phyloP scores from a whole-genome alignment of 2,329 filamentous ascomycete species.

The Pseudohalonectria lignicola region DNA sequence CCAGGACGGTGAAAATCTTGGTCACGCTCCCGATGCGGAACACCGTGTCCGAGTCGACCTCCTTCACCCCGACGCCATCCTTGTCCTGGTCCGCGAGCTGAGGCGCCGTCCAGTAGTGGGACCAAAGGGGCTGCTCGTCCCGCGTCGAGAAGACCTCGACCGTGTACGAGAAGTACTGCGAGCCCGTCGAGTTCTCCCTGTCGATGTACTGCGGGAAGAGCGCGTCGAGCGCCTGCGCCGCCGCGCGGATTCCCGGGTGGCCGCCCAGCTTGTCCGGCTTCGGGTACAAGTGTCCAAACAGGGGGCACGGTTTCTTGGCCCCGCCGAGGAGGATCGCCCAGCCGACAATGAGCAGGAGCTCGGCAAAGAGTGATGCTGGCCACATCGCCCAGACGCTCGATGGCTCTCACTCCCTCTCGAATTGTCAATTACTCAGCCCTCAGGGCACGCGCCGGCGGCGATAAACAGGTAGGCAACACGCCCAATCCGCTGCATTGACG shows the following conservation, averaged over 20 bases:
- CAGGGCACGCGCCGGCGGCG: too few species aligned
- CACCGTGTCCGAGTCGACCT: constrained; percentile 19
- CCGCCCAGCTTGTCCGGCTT: constrained; percentile 14
- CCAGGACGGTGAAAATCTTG: constrained; percentile 20
- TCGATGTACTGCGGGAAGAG: constrained; percentile 17
- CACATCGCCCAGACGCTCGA: too few species aligned
- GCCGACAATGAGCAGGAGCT: too few species aligned
- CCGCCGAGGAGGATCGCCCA: too few species aligned
- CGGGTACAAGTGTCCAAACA: constrained; percentile 19
- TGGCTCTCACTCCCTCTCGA: too few species aligned
- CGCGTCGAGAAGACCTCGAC: constrained; percentile 17
- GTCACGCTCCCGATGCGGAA: constrained; percentile 23
- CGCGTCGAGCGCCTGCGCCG: constrained; percentile 10
- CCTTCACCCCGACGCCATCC: constrained; percentile 1
- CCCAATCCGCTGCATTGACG: too few species aligned
- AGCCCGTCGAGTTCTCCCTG: constrained; percentile 12
- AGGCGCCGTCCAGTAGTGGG: constrained; percentile 16
- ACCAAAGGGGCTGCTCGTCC: constrained; percentile 15
- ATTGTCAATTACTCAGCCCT: too few species aligned
- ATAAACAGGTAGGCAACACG: too few species aligned
- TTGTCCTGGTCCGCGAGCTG: constrained; percentile 10
- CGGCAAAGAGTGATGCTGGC: too few species aligned
- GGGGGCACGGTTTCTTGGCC: constrained; percentile 18
- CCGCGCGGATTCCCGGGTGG: constrained; percentile 10
- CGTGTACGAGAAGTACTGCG: constrained; percentile 18